Evolutionary conservation across 1,139 yeast species (phyloP).

Genomic region (Yamadazyma taylorii): DNA sequence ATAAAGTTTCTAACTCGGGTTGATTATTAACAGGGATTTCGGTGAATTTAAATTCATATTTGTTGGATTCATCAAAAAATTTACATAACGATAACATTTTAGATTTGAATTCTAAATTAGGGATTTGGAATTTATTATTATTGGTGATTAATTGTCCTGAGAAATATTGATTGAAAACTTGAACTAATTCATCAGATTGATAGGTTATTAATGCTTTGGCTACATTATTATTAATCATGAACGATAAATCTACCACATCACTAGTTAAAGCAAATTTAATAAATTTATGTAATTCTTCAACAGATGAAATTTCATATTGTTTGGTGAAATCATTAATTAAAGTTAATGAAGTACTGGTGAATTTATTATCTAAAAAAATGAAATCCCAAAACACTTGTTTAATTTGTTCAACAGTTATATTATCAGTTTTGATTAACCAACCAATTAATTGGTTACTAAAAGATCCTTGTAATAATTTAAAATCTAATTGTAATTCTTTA

Average conservation of each 20-base stretch:
- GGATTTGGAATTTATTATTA: conserved; percentile 24
- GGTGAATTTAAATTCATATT: conserved; percentile 33
- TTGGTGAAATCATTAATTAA: conserved; percentile 39
- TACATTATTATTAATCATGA: conserved; percentile 44
- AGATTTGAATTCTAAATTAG: conserved; percentile 31
- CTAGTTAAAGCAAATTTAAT: conserved; percentile 40
- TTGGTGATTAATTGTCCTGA: conserved; percentile 32
- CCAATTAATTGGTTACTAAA: conserved; percentile 37
- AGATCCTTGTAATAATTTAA: conserved; percentile 34
- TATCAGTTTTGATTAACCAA: conserved; percentile 35
- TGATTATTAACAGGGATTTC: conserved; percentile 41
- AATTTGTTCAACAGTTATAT: conserved; percentile 29
- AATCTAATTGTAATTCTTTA: conserved; percentile 33
- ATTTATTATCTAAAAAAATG: conserved; percentile 34
- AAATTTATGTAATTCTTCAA: conserved; percentile 34
- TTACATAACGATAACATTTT: conserved; percentile 44
- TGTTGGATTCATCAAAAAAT: conserved; percentile 31
- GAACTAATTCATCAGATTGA: conserved; percentile 24
- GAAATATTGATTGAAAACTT: conserved; percentile 34
- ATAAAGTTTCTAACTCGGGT: conserved; percentile 41
- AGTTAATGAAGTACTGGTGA: conserved; percentile 32
- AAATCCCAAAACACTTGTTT: conserved; percentile 41
- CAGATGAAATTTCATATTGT: conserved; percentile 20
- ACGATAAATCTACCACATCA: conserved; percentile 45
- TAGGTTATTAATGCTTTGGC: conserved; percentile 29